Percentiles rank a stretch among this genome's conserved stretches.
Conservation (phyloP, 2,329 filamentous ascomycete genomes). For the Ilyonectria mors-panacis region DNA sequence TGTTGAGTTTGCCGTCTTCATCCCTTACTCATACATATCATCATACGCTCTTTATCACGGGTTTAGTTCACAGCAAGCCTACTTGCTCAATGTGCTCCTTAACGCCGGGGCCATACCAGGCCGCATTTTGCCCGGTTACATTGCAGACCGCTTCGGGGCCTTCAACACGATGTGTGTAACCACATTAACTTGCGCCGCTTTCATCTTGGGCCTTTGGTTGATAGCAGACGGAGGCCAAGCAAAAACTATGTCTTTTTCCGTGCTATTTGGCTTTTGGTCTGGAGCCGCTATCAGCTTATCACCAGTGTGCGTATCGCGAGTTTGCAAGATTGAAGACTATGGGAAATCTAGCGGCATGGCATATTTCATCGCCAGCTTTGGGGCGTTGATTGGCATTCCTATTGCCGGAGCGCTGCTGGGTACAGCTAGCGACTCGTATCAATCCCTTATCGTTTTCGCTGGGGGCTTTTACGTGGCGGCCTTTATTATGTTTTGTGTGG, state of each 20-base stretch:
- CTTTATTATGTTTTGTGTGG: slow-evolving; percentile 24
- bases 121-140: slow-evolving; percentile 48
- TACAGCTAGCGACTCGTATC: not conserved
- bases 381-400: slow-evolving; percentile 67
- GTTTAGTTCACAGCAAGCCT: slow-evolving; percentile 4
- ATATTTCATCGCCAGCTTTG: slow-evolving; percentile 78
- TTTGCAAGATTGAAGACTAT: slow-evolving; percentile 78
- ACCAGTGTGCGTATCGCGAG: slow-evolving; percentile 79
- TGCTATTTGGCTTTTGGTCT: slow-evolving; percentile 79
- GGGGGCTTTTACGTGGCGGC: slow-evolving; percentile 27
- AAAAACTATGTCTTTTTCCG: slow-evolving; percentile 71
- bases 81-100: slow-evolving; percentile 16
- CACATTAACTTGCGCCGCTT: not conserved
- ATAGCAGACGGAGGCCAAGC: slow-evolving; percentile 56
- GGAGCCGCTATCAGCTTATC: slow-evolving; percentile 80
- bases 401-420: slow-evolving; percentile 63
- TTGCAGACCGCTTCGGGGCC: slow-evolving; percentile 48
- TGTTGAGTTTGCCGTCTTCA: slow-evolving; percentile 36
- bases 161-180: slow-evolving; percentile 38
- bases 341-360: slow-evolving; percentile 79
- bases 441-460: slow-evolving; percentile 24
- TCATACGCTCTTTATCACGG: slow-evolving; percentile 54
- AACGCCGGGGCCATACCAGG: slow-evolving; percentile 31
- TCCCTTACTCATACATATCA: slow-evolving; percentile 32
- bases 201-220: slow-evolving; percentile 27